These are phyloP conservation scores for Lepidium sativum DNA, from an alignment of 345 rosid species.

Conservation along the genomic window DNA sequence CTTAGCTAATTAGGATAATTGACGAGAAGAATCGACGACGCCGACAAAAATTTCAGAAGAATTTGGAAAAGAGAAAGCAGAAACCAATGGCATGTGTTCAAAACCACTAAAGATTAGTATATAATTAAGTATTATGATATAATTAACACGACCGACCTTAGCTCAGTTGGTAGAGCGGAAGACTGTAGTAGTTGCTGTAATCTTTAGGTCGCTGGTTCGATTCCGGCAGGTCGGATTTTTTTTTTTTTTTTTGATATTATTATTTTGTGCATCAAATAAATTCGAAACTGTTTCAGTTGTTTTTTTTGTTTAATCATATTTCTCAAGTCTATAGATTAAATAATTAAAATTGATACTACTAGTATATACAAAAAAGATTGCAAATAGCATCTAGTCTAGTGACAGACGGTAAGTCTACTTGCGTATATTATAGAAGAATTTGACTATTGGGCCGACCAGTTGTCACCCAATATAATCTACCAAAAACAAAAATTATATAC, in stretches of 20 bases:
- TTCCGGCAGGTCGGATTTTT: conserved; percentile 83
- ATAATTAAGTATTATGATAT: rapidly evolving
- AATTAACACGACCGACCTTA: conserved; percentile 38
- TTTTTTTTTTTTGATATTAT: too few relatives aligned
- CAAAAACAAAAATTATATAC: too few relatives aligned
- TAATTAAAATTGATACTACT: not conserved
- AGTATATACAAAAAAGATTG: too few relatives aligned
- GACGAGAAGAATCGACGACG: not conserved
- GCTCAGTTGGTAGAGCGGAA: conserved; percentile 98
- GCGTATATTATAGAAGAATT: too few relatives aligned
- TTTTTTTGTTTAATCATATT: not conserved
- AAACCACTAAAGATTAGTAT: rapidly evolving
- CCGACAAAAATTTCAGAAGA: not conserved
- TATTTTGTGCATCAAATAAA: not conserved
- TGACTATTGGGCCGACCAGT: too few relatives aligned
- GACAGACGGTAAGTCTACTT: too few relatives aligned
- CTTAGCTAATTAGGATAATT: not conserved
- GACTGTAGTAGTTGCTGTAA: conserved; percentile 51
- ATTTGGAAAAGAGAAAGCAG: not conserved
- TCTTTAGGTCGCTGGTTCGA: conserved; percentile 82
- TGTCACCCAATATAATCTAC: too few relatives aligned
- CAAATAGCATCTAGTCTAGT: too few relatives aligned
- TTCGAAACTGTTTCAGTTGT: not conserved
- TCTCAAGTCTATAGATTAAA: not conserved
- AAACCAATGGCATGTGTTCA: not conserved